Percentiles rank a stretch among this genome's conserved stretches.
Evolutionary conservation across 768 basidiomycete species (phyloP).

Genomic region (Podaxis mareebaensis): DNA sequence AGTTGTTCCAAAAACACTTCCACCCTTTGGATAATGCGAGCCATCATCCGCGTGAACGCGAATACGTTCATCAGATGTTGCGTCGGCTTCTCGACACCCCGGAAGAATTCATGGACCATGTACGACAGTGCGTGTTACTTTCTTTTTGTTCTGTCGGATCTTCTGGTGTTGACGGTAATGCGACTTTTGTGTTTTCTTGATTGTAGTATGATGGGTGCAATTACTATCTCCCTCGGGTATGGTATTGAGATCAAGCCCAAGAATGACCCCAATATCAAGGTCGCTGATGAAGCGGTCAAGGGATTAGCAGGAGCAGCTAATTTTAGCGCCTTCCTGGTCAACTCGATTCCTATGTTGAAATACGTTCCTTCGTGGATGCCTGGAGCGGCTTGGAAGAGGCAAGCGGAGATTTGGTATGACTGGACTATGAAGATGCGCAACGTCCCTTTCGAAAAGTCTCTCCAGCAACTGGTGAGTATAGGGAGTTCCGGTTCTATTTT

Average conservation of each 20-base stretch:
- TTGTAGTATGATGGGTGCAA: slow-evolving; percentile 35
- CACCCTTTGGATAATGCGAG: slow-evolving; percentile 37
- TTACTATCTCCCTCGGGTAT: slow-evolving; percentile 34
- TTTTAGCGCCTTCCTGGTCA: slow-evolving; percentile 37
- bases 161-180: not conserved
- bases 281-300: slow-evolving; percentile 29
- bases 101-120: slow-evolving; percentile 42
- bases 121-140: slow-evolving; percentile 38
- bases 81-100: slow-evolving; percentile 39
- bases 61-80: slow-evolving; percentile 43
- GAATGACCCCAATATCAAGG: slow-evolving; percentile 35
- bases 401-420: slow-evolving; percentile 33
- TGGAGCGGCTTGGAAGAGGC: slow-evolving; percentile 35
- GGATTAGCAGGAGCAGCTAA: slow-evolving; percentile 29
- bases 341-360: slow-evolving; percentile 33
- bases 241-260: slow-evolving; percentile 31
- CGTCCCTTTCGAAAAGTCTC: slow-evolving; percentile 25
- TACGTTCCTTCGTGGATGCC: slow-evolving; percentile 41
- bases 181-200: slow-evolving; percentile 21
- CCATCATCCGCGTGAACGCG: slow-evolving; percentile 47
- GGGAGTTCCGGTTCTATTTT: not conserved
- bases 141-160: not conserved
- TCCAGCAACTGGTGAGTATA: slow-evolving; percentile 22
- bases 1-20: slow-evolving; percentile 50
- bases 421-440: slow-evolving; percentile 25